Base-by-base conservation (phyloP, 495 filamentous ascomycete genomes). In the Cercophora samala region DNA sequence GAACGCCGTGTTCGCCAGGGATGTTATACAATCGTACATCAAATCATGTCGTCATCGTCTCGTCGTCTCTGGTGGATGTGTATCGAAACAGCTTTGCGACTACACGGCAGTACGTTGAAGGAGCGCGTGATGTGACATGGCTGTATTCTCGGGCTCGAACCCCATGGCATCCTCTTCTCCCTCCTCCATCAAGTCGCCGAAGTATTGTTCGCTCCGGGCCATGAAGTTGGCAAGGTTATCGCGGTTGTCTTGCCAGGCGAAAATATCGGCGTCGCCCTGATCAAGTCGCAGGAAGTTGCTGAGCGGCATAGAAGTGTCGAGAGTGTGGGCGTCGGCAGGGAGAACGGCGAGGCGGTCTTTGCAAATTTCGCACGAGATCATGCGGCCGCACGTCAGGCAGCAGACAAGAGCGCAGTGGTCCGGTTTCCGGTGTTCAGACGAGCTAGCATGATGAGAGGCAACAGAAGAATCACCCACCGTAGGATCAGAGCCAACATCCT, bases 401-500 rank as follows among this genome's bases (percentile, higher is more conserved):
- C 56, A 69, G 60, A 67, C 24, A 24, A 64, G 67, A 63, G 65
- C 52, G 17, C 58, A 65, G 25, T 58, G 24, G 25, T 58, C 64
- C 8, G 64, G 25, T 19, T 56, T 52, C 55, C 56, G 65, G 52
- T 23, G 54, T 15, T 26, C 37, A 17, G 26, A 51, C 52, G 59
- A 54, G 17, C 51, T 25, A 9, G 63, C 59, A 76, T 51, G 62
- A 60, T 21, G 32, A 68, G 66, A 64, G 73, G 71, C 71, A 78
- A 70, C 61, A 74, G 70, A 70, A 69, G 80, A 75, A 72, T 78
- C 70, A 96, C 93, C 83, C 86, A 98, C 93, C 87, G 96, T 99
- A 77, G 95, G 95, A 84, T 99, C 95, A 69, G 88, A 91, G 76
- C 87, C 92, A 65, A 99, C 93, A 79, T 99, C 95, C 79, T 96